Percentiles rank a stretch among this genome's conserved stretches.
Evolutionary conservation across 768 basidiomycete species (phyloP).

Genomic region (Ephemerocybe angulata): DNA sequence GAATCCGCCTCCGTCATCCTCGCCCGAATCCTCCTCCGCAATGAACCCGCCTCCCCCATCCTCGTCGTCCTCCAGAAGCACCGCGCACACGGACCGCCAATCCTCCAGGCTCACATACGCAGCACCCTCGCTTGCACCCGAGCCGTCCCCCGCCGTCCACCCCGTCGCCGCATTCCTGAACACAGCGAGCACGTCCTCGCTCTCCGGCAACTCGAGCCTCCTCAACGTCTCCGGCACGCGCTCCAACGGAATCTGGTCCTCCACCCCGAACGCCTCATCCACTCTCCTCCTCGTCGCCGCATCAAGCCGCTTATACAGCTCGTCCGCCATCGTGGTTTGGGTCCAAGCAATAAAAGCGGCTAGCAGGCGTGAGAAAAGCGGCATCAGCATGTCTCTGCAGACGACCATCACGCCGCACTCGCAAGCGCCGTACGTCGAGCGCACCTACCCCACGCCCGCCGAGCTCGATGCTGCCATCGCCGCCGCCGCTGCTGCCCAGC

Average conservation of each 20-base stretch:
- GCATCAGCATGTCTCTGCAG: slow-evolving; percentile 44
- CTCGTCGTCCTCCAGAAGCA: slow-evolving; percentile 50
- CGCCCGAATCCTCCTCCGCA: background rate
- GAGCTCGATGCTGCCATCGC: slow-evolving; percentile 63
- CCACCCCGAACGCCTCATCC: background rate
- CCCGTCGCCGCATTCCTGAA: slow-evolving; percentile 75
- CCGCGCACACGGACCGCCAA: slow-evolving; percentile 79
- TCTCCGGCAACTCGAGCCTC: slow-evolving; percentile 59
- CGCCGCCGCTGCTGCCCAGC: slow-evolving; percentile 64
- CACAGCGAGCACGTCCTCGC: slow-evolving; percentile 69
- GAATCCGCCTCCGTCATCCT: slow-evolving; percentile 10
- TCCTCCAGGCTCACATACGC: slow-evolving; percentile 54
- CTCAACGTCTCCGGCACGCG: slow-evolving; percentile 60
- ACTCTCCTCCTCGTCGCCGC: background rate
- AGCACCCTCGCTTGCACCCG: slow-evolving; percentile 8
- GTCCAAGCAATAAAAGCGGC: too few relatives aligned
- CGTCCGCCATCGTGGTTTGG: background rate
- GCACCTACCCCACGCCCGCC: slow-evolving; percentile 55
- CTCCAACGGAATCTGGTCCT: slow-evolving; percentile 46
- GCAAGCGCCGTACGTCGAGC: slow-evolving; percentile 64
- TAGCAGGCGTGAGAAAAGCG: background rate
- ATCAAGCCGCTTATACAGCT: background rate
- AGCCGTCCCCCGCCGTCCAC: slow-evolving; percentile 41
- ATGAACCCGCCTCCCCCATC: slow-evolving; percentile 17
- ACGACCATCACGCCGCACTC: slow-evolving; percentile 84